Conservation (phyloP, 148 eudicot species). For the Dianthus caryophyllus region DNA sequence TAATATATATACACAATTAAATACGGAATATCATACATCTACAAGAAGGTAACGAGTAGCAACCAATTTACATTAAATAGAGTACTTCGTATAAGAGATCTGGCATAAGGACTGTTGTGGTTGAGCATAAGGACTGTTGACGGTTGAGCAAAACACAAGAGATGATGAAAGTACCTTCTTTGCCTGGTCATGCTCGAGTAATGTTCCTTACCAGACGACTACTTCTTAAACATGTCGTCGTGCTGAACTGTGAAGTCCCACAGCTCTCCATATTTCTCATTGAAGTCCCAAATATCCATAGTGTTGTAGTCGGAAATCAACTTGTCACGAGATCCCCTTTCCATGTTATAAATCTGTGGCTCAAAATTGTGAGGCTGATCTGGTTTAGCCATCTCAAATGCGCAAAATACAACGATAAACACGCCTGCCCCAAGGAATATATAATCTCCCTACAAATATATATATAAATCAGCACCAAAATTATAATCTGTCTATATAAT, state of each 20-base stretch:
- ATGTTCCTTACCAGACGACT: slow-evolving; percentile 1
- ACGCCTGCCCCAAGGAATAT: slow-evolving; percentile 83
- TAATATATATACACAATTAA: slow-evolving; percentile 8
- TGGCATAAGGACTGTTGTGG: no score
- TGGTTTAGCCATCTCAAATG: slow-evolving; percentile 85
- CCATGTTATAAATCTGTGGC: slow-evolving; percentile 94
- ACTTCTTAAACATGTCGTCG: slow-evolving; percentile 67
- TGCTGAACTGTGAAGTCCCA: slow-evolving; percentile 85
- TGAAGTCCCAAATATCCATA: slow-evolving; percentile 94
- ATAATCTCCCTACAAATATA: slow-evolving; percentile 72
- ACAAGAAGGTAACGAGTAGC: background rate
- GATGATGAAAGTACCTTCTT: slow-evolving; percentile 19
- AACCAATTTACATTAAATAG: slow-evolving; percentile 16
- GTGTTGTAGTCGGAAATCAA: slow-evolving; percentile 83
- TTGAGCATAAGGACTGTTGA: no score
- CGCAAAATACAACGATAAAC: slow-evolving; percentile 61
- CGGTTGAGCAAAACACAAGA: background rate
- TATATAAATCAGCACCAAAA: slow-evolving; percentile 8
- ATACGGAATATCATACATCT: slow-evolving; percentile 2
- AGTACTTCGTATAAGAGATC: background rate
- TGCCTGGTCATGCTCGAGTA: background rate
- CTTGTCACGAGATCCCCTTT: slow-evolving; percentile 82
- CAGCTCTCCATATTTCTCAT: slow-evolving; percentile 89
- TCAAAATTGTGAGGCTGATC: slow-evolving; percentile 86
- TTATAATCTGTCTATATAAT: background rate